Evolutionary conservation across 2,329 filamentous ascomycete species (phyloP), one percentile per base, ranked within the genome.

Genomic region (Aulographum hederae): DNA sequence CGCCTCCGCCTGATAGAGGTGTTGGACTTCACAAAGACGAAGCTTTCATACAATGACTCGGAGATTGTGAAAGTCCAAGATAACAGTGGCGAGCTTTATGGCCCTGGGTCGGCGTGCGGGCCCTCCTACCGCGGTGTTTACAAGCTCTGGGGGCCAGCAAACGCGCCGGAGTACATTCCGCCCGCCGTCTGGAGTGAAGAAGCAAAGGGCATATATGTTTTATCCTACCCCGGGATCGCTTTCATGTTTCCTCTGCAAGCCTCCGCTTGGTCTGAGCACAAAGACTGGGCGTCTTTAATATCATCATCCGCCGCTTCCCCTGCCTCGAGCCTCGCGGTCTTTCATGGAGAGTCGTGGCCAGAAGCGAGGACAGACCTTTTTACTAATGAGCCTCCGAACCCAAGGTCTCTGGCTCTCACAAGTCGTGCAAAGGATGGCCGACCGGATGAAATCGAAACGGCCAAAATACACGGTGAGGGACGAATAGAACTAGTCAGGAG

Each of bases 151-250:
- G 89, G 89, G 0, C 85, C 85, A 13, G 91, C 86, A 0, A 95
- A 92, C 50, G 79, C 79, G 1, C 89, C 89, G 39, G 89, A 98
- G 59, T 98, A 86, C 46, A 66, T 93, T 23, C 67, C 76, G 6
- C 71, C 80, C 1, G 51, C 54, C 5, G 46, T 59, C 2, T 61
- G 59, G 3, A 56, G 62, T 21, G 57, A 61, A 26, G 60, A 46
- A 12, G 50, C 62, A 12, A 58, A 64, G 36, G 85, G 85, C 12
- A 78, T 72, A 15, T 98, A 95, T 47, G 73, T 93, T 20, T 61
- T 98, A 20, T 95, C 86, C 2, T 98, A 94, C 54, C 85, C 86
- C 1, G 89, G 89, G 0, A 73, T 98, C 18, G 82, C 86, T 1
- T 94, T 95, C 50, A 85, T 78, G 23, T 98, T 98, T 41, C 73